Conservation (phyloP, 805 yeast genomes). For the Metschnikowia continentalis region DNA sequence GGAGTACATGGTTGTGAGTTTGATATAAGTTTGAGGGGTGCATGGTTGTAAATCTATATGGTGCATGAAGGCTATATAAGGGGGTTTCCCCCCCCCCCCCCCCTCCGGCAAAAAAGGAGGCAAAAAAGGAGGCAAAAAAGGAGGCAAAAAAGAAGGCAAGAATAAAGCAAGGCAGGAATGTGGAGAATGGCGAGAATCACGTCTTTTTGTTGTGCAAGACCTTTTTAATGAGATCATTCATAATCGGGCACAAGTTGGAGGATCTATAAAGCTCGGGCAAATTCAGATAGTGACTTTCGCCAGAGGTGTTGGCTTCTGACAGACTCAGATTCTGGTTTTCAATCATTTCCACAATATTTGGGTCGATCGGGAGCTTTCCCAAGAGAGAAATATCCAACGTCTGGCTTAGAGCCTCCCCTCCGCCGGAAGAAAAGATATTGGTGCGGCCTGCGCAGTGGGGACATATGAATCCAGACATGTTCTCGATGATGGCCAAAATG, state of each 20-base stretch:
- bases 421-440: constrained; percentile 88
- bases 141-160: too few species aligned
- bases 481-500: constrained; percentile 84
- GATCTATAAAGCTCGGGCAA: constrained; percentile 33
- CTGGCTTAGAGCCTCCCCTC: constrained; percentile 72
- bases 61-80: neutral
- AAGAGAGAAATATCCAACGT: constrained; percentile 61
- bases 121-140: neutral
- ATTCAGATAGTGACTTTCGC: neutral
- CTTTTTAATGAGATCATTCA: constrained; percentile 33
- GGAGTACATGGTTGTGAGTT: neutral
- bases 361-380: constrained; percentile 92
- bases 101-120: too few species aligned
- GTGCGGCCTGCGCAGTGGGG: constrained; percentile 92
- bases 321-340: constrained; percentile 48
- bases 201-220: constrained; percentile 20
- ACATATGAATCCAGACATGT: constrained; percentile 95
- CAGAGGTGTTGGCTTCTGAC: constrained; percentile 11
- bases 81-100: neutral
- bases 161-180: neutral
- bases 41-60: neutral
- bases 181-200: neutral
- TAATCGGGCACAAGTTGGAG: constrained; percentile 35
- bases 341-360: constrained; percentile 81
- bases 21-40: neutral